Conservation (phyloP, 148 eudicot species). For the Silene conica region DNA sequence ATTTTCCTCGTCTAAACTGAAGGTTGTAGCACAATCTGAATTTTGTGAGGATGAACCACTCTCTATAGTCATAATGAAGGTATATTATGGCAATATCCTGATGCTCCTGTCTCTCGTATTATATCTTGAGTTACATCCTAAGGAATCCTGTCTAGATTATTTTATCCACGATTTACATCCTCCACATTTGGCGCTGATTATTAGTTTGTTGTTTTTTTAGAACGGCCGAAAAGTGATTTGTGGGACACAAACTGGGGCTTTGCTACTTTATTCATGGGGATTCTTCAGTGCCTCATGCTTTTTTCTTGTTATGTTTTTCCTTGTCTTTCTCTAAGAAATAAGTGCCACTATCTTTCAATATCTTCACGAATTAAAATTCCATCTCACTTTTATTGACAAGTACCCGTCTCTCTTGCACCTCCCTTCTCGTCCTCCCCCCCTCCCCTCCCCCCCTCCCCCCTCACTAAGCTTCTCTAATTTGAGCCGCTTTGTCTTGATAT, state of each 20-base stretch:
- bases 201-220: slow-evolving; percentile 32
- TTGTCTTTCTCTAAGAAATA: neutral
- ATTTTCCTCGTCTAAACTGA: slow-evolving; percentile 11
- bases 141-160: neutral
- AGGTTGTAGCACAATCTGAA: slow-evolving; percentile 88
- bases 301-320: neutral
- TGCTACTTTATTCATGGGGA: slow-evolving; percentile 92
- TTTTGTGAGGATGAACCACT: slow-evolving; percentile 95
- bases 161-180: neutral
- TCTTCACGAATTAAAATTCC: too few relatives aligned
- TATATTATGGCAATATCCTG: slow-evolving; percentile 13
- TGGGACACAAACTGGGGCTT: slow-evolving; percentile 75
- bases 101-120: neutral
- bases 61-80: slow-evolving; percentile 92
- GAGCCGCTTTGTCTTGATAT: too few relatives aligned
- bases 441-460: too few relatives aligned
- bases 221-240: slow-evolving; percentile 89
- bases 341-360: neutral
- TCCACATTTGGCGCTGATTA: slow-evolving; percentile 7
- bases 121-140: neutral
- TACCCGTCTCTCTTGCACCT: too few relatives aligned
- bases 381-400: neutral
- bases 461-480: too few relatives aligned
- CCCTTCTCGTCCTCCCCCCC: too few relatives aligned
- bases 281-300: slow-evolving; percentile 91